Conservation (phyloP, 805 yeast species). For the Myxozyma monticola region DNA sequence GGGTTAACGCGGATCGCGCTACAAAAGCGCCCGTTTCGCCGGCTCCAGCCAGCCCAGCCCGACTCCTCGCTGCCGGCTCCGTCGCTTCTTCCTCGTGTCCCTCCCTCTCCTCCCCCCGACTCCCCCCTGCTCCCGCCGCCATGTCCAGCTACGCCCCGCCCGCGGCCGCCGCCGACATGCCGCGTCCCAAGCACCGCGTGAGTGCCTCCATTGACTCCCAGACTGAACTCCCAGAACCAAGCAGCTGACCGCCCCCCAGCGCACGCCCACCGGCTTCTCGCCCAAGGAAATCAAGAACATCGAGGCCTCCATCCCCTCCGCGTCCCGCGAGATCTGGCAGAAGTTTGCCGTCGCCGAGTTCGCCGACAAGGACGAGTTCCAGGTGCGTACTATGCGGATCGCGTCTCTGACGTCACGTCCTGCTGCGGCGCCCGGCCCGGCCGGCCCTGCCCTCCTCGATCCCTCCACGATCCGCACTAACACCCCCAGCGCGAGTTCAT, state of each 20-base stretch:
- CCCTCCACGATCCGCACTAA: neutral
- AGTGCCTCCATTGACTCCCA: neutral
- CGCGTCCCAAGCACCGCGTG: slow-evolving; percentile 29
- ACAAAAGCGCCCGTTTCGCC: no score
- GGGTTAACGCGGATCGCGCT: no score
- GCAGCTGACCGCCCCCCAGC: slow-evolving; percentile 36
- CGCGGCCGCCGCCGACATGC: slow-evolving; percentile 9
- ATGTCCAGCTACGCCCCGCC: slow-evolving; percentile 9
- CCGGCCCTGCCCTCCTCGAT: neutral
- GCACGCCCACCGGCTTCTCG: slow-evolving; percentile 87
- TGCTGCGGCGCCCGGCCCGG: neutral
- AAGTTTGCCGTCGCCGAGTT: slow-evolving; percentile 61
- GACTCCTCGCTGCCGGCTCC: neutral
- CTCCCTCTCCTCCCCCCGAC: neutral
- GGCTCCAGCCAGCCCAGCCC: neutral
- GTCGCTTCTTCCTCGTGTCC: neutral
- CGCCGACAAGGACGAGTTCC: slow-evolving; percentile 53
- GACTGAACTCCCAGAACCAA: neutral
- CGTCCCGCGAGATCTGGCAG: slow-evolving; percentile 76
- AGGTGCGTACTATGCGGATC: slow-evolving; percentile 18
- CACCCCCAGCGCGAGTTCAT: slow-evolving; percentile 59
- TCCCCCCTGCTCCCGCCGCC: neutral
- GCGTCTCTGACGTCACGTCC: neutral
- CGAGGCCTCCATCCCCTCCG: slow-evolving; percentile 77
- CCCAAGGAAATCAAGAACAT: slow-evolving; percentile 84